A percentile compares a stretch with the other conserved stretches of the same genome.
Evolutionary conservation across 2,329 filamentous ascomycete species (phyloP).

Genomic region (Trichoderma semiorbis): DNA sequence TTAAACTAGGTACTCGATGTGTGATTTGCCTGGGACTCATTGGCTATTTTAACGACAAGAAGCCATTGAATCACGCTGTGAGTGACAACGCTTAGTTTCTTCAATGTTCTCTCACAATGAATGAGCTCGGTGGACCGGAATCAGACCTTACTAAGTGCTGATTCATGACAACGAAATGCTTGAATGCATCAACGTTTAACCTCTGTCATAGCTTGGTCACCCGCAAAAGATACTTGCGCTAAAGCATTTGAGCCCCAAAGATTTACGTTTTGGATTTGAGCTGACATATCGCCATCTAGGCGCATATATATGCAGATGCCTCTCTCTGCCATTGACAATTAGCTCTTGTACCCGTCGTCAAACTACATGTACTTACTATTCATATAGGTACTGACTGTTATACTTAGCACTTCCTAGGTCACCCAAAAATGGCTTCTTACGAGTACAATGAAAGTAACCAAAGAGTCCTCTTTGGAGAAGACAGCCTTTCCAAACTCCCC

Average conservation of each 20-base stretch:
- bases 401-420: background rate
- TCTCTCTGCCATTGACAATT: background rate
- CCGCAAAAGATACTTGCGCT: background rate
- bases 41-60: background rate
- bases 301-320: background rate
- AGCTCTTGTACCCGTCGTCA: background rate
- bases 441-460: constrained; percentile 7
- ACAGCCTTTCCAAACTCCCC: constrained; percentile 49
- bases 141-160: constrained; percentile 1
- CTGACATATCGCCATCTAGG: background rate
- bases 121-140: background rate
- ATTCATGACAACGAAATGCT: background rate
- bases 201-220: constrained; percentile 6
- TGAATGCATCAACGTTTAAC: background rate
- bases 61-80: background rate
- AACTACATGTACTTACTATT: background rate
- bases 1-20: background rate
- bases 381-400: background rate
- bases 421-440: background rate
- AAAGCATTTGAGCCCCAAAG: background rate
- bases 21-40: background rate
- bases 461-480: constrained; percentile 52
- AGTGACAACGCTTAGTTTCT: background rate
- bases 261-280: background rate
- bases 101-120: background rate